Percentiles rank a stretch among this genome's conserved stretches.
These are phyloP conservation scores for Wallemia hederae DNA, from an alignment of 1,284 basidiomycete species.

Conservation along the genomic window DNA sequence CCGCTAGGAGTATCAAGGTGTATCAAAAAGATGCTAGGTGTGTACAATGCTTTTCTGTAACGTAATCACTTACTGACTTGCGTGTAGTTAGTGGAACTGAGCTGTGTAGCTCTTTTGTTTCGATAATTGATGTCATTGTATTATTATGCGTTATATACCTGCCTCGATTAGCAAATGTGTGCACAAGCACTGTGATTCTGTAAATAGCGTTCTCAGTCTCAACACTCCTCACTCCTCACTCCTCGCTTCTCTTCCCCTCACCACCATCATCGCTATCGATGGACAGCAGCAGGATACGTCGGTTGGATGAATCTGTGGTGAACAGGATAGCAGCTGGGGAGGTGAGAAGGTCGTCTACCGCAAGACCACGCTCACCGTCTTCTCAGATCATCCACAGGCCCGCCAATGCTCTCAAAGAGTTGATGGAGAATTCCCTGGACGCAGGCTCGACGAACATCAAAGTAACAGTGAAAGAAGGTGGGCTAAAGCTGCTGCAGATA, in stretches of 20 bases:
- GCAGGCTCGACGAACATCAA: conserved; percentile 67
- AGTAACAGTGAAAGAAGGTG: conserved; percentile 76
- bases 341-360: conserved; percentile 12
- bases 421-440: conserved; percentile 82
- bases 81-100: too few relatives aligned
- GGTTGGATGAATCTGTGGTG: conserved; percentile 23
- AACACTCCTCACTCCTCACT: too few relatives aligned
- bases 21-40: background rate
- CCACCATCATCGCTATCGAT: background rate
- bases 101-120: too few relatives aligned
- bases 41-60: too few relatives aligned
- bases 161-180: too few relatives aligned
- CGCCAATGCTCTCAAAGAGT: conserved; percentile 81
- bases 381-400: conserved; percentile 79
- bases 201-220: too few relatives aligned
- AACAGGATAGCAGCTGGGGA: conserved; percentile 33
- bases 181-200: too few relatives aligned
- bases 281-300: background rate
- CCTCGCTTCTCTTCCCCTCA: too few relatives aligned
- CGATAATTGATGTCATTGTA: too few relatives aligned
- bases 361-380: conserved; percentile 1
- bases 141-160: too few relatives aligned
- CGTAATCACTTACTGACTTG: too few relatives aligned
- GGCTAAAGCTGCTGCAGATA: conserved; percentile 79
- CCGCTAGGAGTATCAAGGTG: background rate